Percentiles rank a stretch among this genome's conserved stretches.
Evolutionary conservation across 2,329 filamentous ascomycete species (phyloP).

Genomic region (Cercospora citrullina): DNA sequence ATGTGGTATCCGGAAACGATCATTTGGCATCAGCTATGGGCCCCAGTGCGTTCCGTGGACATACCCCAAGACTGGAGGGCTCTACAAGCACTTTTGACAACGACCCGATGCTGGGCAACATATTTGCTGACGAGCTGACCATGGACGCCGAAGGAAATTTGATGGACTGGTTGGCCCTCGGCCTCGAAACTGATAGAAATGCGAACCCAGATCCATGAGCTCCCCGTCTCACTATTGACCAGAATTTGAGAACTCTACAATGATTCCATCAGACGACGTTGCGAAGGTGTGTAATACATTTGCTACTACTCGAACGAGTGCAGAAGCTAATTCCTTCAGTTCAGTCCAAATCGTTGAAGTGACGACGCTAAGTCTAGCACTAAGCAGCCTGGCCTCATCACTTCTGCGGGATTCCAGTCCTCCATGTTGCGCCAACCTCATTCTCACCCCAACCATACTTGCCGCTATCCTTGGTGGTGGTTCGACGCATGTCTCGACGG

Average conservation of each 20-base stretch:
- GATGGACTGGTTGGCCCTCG: neutral
- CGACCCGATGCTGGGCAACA: neutral
- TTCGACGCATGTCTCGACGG: constrained; percentile 55
- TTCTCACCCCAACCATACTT: constrained; percentile 48
- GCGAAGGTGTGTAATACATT: neutral
- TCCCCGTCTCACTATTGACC: neutral
- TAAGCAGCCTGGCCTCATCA: neutral
- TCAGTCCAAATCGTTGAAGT: neutral
- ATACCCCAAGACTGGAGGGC: neutral
- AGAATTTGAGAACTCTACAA: neutral
- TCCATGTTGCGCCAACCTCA: constrained; percentile 28
- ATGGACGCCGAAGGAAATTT: neutral
- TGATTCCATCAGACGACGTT: too few species aligned
- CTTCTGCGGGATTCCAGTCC: constrained; percentile 17
- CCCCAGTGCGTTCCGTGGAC: neutral
- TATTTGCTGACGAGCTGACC: neutral
- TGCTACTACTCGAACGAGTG: neutral
- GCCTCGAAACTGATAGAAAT: neutral
- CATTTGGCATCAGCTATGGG: neutral
- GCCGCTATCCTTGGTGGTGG: constrained; percentile 56
- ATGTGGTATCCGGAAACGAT: neutral
- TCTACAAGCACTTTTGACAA: neutral
- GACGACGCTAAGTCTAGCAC: neutral
- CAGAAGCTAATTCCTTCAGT: neutral
- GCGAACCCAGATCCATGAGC: neutral